Conservation (phyloP, 139 green algal genomes). For the Picochlorum costavermella region DNA sequence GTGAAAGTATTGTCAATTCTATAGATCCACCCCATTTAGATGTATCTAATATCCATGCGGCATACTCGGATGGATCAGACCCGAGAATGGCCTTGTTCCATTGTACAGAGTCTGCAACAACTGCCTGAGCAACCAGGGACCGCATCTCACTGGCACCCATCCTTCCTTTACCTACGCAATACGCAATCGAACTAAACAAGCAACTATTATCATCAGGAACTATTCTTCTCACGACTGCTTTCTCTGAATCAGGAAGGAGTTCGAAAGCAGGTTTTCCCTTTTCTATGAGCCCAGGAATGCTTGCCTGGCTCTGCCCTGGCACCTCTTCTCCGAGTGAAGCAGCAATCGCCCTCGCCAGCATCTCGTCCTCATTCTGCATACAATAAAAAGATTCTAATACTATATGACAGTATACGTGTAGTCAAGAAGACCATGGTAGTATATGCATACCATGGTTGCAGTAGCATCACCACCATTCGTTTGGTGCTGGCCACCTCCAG, state of each 20-base stretch:
- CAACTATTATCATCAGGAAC: slow-evolving; percentile 87
- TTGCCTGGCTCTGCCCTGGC: neutral
- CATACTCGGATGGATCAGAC: slow-evolving; percentile 28
- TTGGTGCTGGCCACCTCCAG: no score
- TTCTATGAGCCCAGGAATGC: slow-evolving; percentile 3
- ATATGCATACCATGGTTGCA: neutral
- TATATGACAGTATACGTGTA: no score
- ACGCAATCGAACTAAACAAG: slow-evolving; percentile 86
- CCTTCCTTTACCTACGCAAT: slow-evolving; percentile 36
- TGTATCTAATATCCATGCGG: slow-evolving; percentile 74
- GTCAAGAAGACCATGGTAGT: no score
- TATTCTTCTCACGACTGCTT: slow-evolving; percentile 59
- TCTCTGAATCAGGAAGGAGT: slow-evolving; percentile 1
- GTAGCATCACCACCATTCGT: neutral
- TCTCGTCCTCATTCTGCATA: slow-evolving; percentile 52
- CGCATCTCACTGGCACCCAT: slow-evolving; percentile 6
- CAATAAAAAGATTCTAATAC: neutral
- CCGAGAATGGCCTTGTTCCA: slow-evolving; percentile 45
- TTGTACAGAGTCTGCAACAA: slow-evolving; percentile 56
- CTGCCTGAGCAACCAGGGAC: slow-evolving; percentile 53
- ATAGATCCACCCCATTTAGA: slow-evolving; percentile 85
- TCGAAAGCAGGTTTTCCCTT: slow-evolving; percentile 9
- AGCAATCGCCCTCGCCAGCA: slow-evolving; percentile 64
- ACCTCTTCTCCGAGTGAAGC: slow-evolving; percentile 49
- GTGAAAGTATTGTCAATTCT: slow-evolving; percentile 86